Conservation (phyloP, 208 protist genomes). For the Crithidia fasciculata region DNA sequence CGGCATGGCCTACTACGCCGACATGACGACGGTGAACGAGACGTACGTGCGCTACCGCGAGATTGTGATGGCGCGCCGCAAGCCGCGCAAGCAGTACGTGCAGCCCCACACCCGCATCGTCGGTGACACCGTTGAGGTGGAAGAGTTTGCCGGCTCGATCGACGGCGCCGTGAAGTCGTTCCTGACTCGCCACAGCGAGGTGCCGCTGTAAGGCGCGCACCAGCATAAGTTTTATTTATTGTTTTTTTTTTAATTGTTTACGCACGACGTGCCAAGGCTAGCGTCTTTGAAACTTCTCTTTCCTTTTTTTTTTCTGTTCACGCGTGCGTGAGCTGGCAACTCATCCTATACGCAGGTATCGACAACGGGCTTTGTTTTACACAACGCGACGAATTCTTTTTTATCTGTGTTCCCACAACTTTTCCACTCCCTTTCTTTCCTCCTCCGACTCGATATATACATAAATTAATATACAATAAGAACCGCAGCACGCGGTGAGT, state of each 20-base stretch:
- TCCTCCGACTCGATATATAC: too few species aligned
- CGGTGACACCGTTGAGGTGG: slow-evolving; percentile 55
- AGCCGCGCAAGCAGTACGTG: slow-evolving; percentile 91
- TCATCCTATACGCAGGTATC: too few species aligned
- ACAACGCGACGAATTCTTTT: too few species aligned
- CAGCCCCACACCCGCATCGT: slow-evolving; percentile 72
- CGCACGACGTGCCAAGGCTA: neutral
- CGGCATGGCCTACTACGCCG: slow-evolving; percentile 61
- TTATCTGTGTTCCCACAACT: too few species aligned
- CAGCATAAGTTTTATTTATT: neutral
- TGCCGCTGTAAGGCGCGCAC: slow-evolving; percentile 48
- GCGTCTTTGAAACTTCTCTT: too few species aligned
- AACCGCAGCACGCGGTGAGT: too few species aligned
- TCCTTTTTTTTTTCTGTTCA: too few species aligned
- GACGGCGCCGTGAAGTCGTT: slow-evolving; percentile 65
- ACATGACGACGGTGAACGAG: slow-evolving; percentile 66
- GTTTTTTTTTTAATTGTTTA: neutral
- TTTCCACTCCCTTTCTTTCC: too few species aligned
- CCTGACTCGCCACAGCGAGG: slow-evolving; percentile 55
- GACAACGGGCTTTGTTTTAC: too few species aligned
- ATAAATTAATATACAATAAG: too few species aligned
- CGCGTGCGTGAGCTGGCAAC: too few species aligned
- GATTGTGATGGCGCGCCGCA: slow-evolving; percentile 71
- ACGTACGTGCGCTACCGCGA: slow-evolving; percentile 74
- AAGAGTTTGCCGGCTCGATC: slow-evolving; percentile 59